Evolutionary conservation across 1,284 basidiomycete genomes (phyloP).

Genomic region (Pseudozyma pruni): DNA sequence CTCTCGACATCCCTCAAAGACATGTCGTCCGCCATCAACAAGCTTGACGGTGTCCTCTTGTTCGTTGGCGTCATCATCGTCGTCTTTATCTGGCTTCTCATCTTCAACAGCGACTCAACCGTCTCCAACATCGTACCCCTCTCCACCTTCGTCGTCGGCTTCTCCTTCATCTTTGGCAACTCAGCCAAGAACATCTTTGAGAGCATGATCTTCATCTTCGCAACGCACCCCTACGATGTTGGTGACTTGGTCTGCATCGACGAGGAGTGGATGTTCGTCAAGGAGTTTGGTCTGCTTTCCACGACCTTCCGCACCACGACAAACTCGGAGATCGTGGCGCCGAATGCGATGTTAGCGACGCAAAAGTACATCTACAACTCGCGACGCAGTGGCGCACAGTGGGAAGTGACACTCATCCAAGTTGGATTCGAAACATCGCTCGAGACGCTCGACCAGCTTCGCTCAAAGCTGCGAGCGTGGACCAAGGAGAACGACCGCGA

Average conservation of each 20-base stretch:
- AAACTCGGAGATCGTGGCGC: constrained; percentile 81
- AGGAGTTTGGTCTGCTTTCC: constrained; percentile 78
- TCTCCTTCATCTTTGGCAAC: constrained; percentile 75
- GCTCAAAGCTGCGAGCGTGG: constrained; percentile 74
- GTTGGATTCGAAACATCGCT: constrained; percentile 66
- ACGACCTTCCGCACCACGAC: constrained; percentile 82
- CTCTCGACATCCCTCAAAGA: constrained; percentile 75
- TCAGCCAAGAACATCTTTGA: constrained; percentile 84
- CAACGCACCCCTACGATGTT: constrained; percentile 69
- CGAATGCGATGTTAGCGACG: constrained; percentile 79
- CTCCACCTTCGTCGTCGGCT: constrained; percentile 76
- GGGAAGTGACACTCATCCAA: constrained; percentile 75
- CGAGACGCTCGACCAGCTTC: constrained; percentile 75
- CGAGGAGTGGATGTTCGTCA: constrained; percentile 66
- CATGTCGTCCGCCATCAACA: constrained; percentile 60
- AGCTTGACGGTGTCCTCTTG: constrained; percentile 71
- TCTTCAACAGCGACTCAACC: constrained; percentile 79
- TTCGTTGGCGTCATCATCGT: constrained; percentile 74
- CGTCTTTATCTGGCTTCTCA: constrained; percentile 79
- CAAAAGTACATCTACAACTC: constrained; percentile 78
- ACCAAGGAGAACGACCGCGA: constrained; percentile 76
- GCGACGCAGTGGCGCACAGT: constrained; percentile 71
- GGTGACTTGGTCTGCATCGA: constrained; percentile 67
- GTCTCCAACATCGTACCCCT: constrained; percentile 82
- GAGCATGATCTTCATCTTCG: constrained; percentile 77